These are phyloP conservation scores for Claviceps sp. DNA, from an alignment of 2,329 filamentous ascomycete species.

Conservation along the genomic window DNA sequence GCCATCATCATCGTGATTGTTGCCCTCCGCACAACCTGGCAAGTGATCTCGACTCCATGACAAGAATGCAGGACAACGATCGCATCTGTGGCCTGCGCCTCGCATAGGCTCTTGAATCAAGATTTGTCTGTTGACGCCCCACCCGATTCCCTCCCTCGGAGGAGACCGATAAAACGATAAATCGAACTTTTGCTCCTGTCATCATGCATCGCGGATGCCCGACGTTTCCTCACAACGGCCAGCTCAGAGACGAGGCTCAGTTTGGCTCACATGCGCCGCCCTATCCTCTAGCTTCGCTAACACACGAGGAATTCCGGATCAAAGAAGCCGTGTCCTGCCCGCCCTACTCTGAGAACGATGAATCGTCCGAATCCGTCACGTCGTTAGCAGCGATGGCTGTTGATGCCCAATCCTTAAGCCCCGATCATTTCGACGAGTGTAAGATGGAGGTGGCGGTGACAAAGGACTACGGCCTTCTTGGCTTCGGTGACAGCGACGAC, in stretches of 20 bases:
- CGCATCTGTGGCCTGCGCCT: no score
- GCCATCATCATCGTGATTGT: no score
- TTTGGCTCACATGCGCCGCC: not conserved
- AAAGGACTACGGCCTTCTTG: not conserved
- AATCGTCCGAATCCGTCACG: constrained; percentile 1
- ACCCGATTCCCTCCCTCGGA: no score
- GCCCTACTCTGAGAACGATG: not conserved
- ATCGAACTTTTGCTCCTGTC: constrained; percentile 5
- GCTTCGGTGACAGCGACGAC: not conserved
- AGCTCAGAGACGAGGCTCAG: not conserved
- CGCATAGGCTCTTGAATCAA: no score
- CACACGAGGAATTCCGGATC: not conserved
- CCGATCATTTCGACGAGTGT: not conserved
- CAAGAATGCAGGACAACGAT: no score
- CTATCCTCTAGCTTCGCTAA: not conserved
- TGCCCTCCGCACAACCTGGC: no score
- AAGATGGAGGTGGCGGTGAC: not conserved
- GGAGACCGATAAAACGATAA: not conserved
- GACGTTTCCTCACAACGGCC: not conserved
- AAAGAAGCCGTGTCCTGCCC: not conserved
- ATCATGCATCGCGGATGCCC: constrained; percentile 4
- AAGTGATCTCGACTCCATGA: no score
- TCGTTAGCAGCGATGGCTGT: not conserved
- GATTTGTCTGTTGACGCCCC: no score
- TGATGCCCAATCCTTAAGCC: not conserved